Base-by-base conservation (phyloP, 2,329 filamentous ascomycete species). In the Colletotrichum plurivorum region DNA sequence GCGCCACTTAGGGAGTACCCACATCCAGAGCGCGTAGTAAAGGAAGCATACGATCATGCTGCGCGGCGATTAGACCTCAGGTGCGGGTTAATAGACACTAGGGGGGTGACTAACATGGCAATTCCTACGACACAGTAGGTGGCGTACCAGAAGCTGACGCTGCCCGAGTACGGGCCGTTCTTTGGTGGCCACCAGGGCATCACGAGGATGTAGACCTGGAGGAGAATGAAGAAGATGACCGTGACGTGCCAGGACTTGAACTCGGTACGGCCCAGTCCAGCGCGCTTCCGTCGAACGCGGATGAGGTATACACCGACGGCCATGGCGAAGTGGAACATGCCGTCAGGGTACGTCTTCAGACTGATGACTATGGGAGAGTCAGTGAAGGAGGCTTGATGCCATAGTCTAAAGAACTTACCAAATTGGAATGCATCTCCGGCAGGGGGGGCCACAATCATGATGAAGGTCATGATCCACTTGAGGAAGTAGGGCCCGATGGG, bases 141-240 rank as follows among this genome's bases (percentile, higher is more conserved):
- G 1, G 84, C 91, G 71, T 93, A 94, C 88, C 89, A 94, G 78
- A 94, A 94, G 58, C 87, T 91, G 1, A 93, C 91, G 67, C 91
- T 88, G 0, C 90, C 91, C 0, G 86, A 88, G 22, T 86, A 85
- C 0, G 81, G 81, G 0, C 91, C 91, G 0, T 81, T 84, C 0
- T 83, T 81, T 0, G 92, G 92, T 1, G 91, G 92, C 71, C 89
- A 91, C 92, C 91, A 94, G 0, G 92, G 91, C 84, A 92, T 92
- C n/a, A 90, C 84, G 3, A 93, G 80, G 56, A 92, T 80, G 69
- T 89, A 93, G 0, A 90, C 64, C 60, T 92, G 87, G 0, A 89
- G 79, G 0, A 88, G 75, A 49, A 91, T 85, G 54, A 85, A 89
- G 77, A 93, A 92, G 6, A 86, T 74, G 1, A 93, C 77, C 0